Evolutionary conservation across 345 rosid genomes (phyloP), one percentile per base, ranked within the genome.

Genomic region (Clausena lansium): DNA sequence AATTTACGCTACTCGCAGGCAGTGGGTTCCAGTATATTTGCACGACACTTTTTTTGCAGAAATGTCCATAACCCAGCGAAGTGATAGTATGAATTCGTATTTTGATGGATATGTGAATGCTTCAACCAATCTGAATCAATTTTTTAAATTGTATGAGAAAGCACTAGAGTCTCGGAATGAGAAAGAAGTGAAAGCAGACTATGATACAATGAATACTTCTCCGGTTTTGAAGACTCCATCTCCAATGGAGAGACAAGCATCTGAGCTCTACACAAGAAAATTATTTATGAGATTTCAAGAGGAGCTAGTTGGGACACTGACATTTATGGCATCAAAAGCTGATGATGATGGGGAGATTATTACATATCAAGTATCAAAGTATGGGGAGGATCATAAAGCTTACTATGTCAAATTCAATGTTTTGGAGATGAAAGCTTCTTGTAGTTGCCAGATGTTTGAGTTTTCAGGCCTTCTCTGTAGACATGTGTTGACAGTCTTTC

Each of bases 381-480:
- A 72, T 78, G 89, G 89, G 62, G 91, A 88, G 84, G 89, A 81
- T 72, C 85, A 86, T 74, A 86, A 73, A 76, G 81, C 84, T 71
- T 85, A 86, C 81, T 32, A 58, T 78, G 91, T 88, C 35, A 85
- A 77, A 67, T 86, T 88, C 70, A 84, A 82, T 76, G 78, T 83
- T 67, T 54, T 83, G 67, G 88, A 83, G 85, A 88, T 86, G 91
- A 84, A 77, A 68, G 88, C 89, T 17, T 71, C 67, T 41, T 88
- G 91, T 75, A 88, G 88, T 78, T 88, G 91, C 82, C 91, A 85
- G 83, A 88, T 85, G 91, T 86, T 88, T 78, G 91, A 88, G 73
- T 86, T 83, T 82, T 86, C 91, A 1, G 91, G 89, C 33, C 78
- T 88, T 76, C 86, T 83, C 39, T 88, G 91, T 78, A 82, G 91